Conservation (phyloP, 208 protist species). For the Tetramitus jugosus region DNA sequence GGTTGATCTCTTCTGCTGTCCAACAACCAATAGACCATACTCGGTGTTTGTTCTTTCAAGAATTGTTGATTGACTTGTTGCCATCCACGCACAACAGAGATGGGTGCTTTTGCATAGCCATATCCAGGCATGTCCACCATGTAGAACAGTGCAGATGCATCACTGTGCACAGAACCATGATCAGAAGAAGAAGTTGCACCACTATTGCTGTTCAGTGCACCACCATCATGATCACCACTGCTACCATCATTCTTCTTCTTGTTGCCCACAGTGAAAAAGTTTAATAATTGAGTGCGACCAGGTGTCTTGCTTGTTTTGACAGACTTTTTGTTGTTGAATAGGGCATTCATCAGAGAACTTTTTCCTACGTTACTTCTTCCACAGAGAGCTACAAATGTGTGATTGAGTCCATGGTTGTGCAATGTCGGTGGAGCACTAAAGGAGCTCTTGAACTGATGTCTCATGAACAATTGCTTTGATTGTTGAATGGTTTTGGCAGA, state of each 20-base stretch:
- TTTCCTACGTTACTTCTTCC: slow-evolving; percentile 14
- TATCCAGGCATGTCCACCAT: slow-evolving; percentile 23
- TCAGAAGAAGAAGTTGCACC: too few relatives aligned
- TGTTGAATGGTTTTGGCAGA: too few relatives aligned
- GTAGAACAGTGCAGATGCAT: too few relatives aligned
- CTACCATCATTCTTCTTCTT: too few relatives aligned
- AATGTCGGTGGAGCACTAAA: too few relatives aligned
- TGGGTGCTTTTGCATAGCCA: slow-evolving; percentile 15
- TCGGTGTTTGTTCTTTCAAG: too few relatives aligned
- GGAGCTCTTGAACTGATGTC: too few relatives aligned
- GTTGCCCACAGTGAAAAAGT: background rate
- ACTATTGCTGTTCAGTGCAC: too few relatives aligned
- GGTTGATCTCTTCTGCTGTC: background rate
- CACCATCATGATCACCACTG: too few relatives aligned
- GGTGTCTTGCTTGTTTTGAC: slow-evolving; percentile 10
- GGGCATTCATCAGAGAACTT: background rate
- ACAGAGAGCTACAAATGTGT: too few relatives aligned
- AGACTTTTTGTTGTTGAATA: background rate
- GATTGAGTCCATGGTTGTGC: too few relatives aligned
- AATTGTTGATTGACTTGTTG: background rate
- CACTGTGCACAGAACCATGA: background rate
- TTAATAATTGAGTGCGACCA: slow-evolving; percentile 4
- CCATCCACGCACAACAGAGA: background rate
- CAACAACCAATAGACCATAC: slow-evolving; percentile 4
- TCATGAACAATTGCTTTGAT: too few relatives aligned